Evolutionary conservation across 2,329 filamentous ascomycete species (phyloP).

Genomic region (Alternaria sp.): DNA sequence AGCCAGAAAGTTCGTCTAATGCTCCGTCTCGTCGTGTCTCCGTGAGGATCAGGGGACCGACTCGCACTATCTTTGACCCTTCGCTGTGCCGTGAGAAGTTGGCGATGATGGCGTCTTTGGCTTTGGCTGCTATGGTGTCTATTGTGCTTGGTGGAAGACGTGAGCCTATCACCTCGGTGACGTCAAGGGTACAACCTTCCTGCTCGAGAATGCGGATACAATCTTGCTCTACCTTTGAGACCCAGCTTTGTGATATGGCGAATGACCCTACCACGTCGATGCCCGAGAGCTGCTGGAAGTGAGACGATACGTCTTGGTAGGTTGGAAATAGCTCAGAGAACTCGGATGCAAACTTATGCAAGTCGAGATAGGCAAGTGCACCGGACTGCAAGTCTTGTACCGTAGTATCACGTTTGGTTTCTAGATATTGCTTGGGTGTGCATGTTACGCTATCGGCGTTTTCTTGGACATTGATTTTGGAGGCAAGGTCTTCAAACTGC

Average conservation of each 20-base stretch:
- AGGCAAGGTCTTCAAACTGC: conserved; percentile 11
- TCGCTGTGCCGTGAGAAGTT: conserved; percentile 4
- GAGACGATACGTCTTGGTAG: conserved; percentile 21
- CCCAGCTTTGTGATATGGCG: conserved; percentile 38
- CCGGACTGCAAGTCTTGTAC: conserved; percentile 31
- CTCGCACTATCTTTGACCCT: conserved; percentile 11
- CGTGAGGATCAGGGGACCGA: conserved; percentile 32
- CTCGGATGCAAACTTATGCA: conserved; percentile 25
- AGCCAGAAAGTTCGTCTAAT: conserved; percentile 22
- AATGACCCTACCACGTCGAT: conserved; percentile 24
- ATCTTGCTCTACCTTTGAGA: conserved; percentile 24
- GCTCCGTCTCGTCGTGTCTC: conserved; percentile 15
- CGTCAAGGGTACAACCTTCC: conserved; percentile 27
- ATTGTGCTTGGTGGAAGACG: conserved; percentile 21
- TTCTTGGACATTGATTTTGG: conserved; percentile 27
- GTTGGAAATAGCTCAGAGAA: conserved; percentile 27
- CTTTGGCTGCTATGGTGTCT: conserved; percentile 12
- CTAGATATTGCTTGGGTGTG: conserved; percentile 32
- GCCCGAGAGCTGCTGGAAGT: conserved; percentile 18
- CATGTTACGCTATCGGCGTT: conserved; percentile 23
- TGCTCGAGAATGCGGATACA: conserved; percentile 23
- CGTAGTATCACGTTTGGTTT: conserved; percentile 26
- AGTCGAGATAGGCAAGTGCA: conserved; percentile 29
- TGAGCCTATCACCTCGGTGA: conserved; percentile 21
- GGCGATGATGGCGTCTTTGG: conserved; percentile 23